Conservation (phyloP, 768 basidiomycete species). For the Lanmaoa pseudosensibilis region DNA sequence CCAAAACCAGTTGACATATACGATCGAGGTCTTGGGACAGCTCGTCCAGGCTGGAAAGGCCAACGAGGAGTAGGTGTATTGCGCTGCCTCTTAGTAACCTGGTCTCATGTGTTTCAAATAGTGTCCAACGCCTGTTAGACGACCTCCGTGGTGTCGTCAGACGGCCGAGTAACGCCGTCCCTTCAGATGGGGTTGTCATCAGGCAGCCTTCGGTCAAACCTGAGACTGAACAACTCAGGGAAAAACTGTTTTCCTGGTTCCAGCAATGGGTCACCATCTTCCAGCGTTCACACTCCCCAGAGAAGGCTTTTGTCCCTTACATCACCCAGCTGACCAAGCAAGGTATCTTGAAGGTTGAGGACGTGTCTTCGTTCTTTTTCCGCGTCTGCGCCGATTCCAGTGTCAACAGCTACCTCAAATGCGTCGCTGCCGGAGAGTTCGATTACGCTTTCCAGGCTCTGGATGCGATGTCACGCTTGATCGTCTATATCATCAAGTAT, state of each 20-base stretch:
- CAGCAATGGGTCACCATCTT: slow-evolving; percentile 96
- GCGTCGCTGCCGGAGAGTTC: slow-evolving; percentile 67
- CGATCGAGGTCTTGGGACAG: slow-evolving; percentile 78
- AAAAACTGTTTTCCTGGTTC: slow-evolving; percentile 77
- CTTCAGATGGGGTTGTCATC: slow-evolving; percentile 37
- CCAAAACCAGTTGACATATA: slow-evolving; percentile 74
- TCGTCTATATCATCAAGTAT: slow-evolving; percentile 98
- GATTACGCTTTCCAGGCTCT: slow-evolving; percentile 86
- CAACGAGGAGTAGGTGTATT: slow-evolving; percentile 73
- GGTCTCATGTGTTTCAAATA: slow-evolving; percentile 29
- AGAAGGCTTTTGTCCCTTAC: slow-evolving; percentile 94
- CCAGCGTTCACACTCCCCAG: slow-evolving; percentile 85
- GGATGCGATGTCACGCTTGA: slow-evolving; percentile 92
- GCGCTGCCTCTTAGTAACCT: neutral
- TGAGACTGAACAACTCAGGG: slow-evolving; percentile 72
- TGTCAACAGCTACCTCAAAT: slow-evolving; percentile 83
- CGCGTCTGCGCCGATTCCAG: slow-evolving; percentile 95
- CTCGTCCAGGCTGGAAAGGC: slow-evolving; percentile 72
- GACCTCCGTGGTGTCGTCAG: slow-evolving; percentile 74
- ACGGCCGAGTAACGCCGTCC: slow-evolving; percentile 39
- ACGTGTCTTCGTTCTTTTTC: slow-evolving; percentile 97
- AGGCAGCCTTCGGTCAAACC: slow-evolving; percentile 58
- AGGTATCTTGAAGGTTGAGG: slow-evolving; percentile 94
- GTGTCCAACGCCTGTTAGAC: slow-evolving; percentile 71
- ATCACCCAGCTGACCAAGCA: slow-evolving; percentile 97